Percentiles rank a stretch among this genome's conserved stretches.
phyloP scores from a whole-genome alignment of 768 basidiomycete genomes.

The Dioszegia crocea region DNA sequence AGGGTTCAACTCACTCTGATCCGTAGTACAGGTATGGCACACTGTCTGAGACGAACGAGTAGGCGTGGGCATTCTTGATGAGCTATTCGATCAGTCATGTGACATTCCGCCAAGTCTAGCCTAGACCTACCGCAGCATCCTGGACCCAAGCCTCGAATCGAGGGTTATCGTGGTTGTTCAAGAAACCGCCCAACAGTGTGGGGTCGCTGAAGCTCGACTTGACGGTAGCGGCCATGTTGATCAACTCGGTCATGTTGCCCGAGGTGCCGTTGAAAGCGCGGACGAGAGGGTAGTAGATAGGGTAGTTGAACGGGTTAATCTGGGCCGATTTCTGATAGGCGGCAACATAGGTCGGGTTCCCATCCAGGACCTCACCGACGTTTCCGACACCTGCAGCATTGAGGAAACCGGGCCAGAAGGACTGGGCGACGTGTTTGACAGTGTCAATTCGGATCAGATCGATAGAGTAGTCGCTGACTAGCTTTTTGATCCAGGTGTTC shows the following conservation, averaged over 20 bases:
- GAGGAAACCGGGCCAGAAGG: conserved; percentile 75
- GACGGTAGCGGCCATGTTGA: conserved; percentile 34
- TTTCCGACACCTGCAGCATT: conserved; percentile 75
- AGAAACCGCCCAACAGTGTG: conserved; percentile 44
- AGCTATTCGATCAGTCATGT: conserved; percentile 11
- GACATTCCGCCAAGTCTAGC: not conserved
- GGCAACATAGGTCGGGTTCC: conserved; percentile 41
- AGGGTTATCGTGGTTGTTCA: conserved; percentile 49
- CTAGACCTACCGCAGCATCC: conserved; percentile 30
- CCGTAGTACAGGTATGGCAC: conserved; percentile 50
- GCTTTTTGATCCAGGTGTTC: conserved; percentile 63
- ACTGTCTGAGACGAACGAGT: conserved; percentile 49
- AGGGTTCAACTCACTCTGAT: conserved; percentile 18
- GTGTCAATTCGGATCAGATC: conserved; percentile 77
- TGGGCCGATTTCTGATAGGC: conserved; percentile 41
- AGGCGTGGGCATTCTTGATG: conserved; percentile 50
- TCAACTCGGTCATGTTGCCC: conserved; percentile 31
- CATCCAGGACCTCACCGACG: conserved; percentile 67
- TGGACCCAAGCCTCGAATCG: conserved; percentile 39
- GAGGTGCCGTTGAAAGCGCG: conserved; percentile 44
- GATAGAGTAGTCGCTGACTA: conserved; percentile 68
- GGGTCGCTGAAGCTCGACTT: conserved; percentile 42
- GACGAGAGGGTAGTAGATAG: conserved; percentile 44
- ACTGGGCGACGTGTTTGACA: conserved; percentile 62
- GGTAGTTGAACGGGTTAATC: conserved; percentile 49